Evolutionary conservation across 2,329 filamentous ascomycete species (phyloP).

Genomic region (Tolypocladium pustulatum): DNA sequence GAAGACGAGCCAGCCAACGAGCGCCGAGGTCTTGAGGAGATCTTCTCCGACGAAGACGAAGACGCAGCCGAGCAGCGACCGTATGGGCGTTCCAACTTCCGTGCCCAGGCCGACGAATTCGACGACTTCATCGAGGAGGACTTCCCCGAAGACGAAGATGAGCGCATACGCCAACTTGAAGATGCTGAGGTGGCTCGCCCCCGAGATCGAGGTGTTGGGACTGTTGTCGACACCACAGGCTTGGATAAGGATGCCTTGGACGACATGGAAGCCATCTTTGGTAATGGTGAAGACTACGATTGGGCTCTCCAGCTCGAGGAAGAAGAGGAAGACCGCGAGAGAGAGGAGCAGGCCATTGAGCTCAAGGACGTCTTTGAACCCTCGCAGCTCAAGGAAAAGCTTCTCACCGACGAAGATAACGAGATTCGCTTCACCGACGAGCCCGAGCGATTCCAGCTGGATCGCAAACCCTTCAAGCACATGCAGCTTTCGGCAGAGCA

Average conservation of each 20-base stretch:
- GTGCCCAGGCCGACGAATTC: conserved; percentile 65
- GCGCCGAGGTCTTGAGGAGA: conserved; percentile 72
- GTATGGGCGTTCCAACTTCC: conserved; percentile 41
- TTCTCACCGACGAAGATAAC: conserved; percentile 93
- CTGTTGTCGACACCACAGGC: conserved; percentile 68
- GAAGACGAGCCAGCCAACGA: conserved; percentile 55
- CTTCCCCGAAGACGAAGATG: conserved; percentile 77
- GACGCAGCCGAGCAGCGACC: conserved; percentile 47
- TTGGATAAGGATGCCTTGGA: conserved; percentile 88
- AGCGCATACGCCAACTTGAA: conserved; percentile 64
- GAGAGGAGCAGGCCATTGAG: conserved; percentile 76
- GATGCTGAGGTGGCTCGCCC: conserved; percentile 84
- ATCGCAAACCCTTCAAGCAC: conserved; percentile 78
- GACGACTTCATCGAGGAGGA: conserved; percentile 97
- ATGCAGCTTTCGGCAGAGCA: conserved; percentile 73
- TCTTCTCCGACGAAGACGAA: conserved; percentile 93
- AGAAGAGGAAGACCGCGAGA: conserved; percentile 67
- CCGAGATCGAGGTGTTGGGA: conserved; percentile 56
- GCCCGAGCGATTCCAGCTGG: conserved; percentile 88
- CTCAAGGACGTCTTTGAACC: conserved; percentile 98
- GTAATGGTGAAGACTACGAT: conserved; percentile 88
- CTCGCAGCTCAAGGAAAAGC: conserved; percentile 84
- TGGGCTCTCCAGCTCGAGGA: conserved; percentile 89
- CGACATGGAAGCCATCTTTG: conserved; percentile 94
- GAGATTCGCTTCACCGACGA: conserved; percentile 79